Conservation (phyloP, 331 rosid genomes). For the Malus hybrid region DNA sequence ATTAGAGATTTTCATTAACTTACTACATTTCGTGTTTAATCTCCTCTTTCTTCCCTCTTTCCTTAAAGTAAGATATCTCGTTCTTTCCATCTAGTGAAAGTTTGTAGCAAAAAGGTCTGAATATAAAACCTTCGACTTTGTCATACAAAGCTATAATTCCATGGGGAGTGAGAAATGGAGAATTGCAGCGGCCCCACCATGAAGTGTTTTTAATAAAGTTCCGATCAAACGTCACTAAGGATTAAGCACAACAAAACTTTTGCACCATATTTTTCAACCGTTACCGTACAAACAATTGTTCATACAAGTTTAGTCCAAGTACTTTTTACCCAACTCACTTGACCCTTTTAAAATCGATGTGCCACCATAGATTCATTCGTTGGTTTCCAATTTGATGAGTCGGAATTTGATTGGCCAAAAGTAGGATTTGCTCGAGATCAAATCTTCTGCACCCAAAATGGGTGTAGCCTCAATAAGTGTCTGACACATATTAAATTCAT, state of each 20-base stretch:
- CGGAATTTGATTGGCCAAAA: not conserved
- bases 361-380: not conserved
- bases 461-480: no score
- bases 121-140: slow-evolving; percentile 19
- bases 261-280: not conserved
- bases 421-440: no score
- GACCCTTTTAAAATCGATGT: not conserved
- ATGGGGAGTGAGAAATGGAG: not conserved
- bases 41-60: no score
- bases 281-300: not conserved
- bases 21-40: no score
- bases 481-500: no score
- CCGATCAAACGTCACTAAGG: slow-evolving; percentile 13
- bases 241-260: not conserved
- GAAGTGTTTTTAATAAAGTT: not conserved
- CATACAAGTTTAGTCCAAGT: not conserved
- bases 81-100: no score
- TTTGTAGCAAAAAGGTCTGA: no score
- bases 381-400: not conserved
- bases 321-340: not conserved
- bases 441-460: no score
- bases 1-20: no score
- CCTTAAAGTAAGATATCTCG: no score
- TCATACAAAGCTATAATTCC: not conserved
- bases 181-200: not conserved